Evolutionary conservation across 345 rosid genomes (phyloP).

Genomic region (Diplotaxis tenuifolia): DNA sequence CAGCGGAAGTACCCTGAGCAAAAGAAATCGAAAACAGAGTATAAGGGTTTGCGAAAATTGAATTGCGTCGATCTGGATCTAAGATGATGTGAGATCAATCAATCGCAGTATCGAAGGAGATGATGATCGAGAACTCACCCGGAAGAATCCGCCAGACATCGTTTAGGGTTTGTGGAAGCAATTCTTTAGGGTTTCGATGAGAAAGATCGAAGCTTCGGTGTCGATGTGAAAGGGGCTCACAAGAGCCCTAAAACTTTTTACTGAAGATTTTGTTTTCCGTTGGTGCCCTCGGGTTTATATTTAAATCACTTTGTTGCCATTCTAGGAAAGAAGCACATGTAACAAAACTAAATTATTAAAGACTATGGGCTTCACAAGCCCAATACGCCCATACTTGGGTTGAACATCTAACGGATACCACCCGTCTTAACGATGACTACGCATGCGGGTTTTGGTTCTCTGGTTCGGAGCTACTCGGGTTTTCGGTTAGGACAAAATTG

Average conservation of each 20-base stretch:
- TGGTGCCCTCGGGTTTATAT: not conserved
- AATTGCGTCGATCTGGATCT: conserved; percentile 37
- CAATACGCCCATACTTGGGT: too few species aligned
- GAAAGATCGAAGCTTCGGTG: conserved; percentile 6
- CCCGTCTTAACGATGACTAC: too few species aligned
- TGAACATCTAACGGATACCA: too few species aligned
- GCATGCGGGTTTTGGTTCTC: too few species aligned
- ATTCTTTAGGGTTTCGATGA: not conserved
- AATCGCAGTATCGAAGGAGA: not conserved
- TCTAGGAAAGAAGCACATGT: too few species aligned
- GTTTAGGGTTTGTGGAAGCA: conserved; percentile 38
- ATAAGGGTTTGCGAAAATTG: not conserved
- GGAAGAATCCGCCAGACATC: conserved; percentile 83
- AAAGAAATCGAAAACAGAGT: not conserved
- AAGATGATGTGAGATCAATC: not conserved
- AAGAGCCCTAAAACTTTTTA: conserved; percentile 20
- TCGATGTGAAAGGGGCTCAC: conserved; percentile 5
- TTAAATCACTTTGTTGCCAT: not conserved
- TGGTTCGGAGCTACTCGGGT: too few species aligned
- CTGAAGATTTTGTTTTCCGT: not conserved
- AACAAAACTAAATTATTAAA: too few species aligned
- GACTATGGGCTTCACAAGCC: too few species aligned
- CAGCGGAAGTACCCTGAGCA: conserved; percentile 89
- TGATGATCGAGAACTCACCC: conserved; percentile 40
- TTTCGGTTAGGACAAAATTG: too few species aligned